A percentile compares a stretch with the other conserved stretches of the same genome.
phyloP scores from a whole-genome alignment of 2,329 filamentous ascomycete genomes.

The Elsinoe arachidis region DNA sequence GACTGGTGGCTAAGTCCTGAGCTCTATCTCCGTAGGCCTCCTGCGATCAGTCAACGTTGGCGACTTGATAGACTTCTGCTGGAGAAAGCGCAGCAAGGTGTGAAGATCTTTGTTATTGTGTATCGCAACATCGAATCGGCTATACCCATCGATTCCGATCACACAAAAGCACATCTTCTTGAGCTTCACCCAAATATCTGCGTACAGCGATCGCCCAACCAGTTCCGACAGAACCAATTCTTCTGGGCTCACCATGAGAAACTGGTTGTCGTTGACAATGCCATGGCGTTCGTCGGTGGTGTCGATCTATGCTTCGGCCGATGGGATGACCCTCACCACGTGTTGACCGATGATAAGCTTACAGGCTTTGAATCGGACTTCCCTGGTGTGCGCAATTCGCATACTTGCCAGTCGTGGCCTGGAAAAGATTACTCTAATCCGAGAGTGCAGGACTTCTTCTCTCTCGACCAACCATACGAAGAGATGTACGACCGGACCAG shows the following conservation, averaged over 20 bases:
- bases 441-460: constrained; percentile 88
- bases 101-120: constrained; percentile 96
- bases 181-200: constrained; percentile 95
- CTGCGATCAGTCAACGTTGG: constrained; percentile 97
- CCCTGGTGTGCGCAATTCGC: constrained; percentile 71
- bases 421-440: constrained; percentile 99
- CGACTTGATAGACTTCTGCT: constrained; percentile 87
- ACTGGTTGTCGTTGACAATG: constrained; percentile 92
- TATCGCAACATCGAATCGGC: constrained; percentile 97
- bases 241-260: constrained; percentile 99
- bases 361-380: constrained; percentile 79
- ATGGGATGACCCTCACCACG: constrained; percentile 94
- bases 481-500: constrained; percentile 95
- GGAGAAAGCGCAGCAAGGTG: constrained; percentile 84
- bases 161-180: constrained; percentile 91
- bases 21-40: constrained; percentile 85
- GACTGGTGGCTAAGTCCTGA: constrained; percentile 99
- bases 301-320: constrained; percentile 95
- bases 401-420: constrained; percentile 92
- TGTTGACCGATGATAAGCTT: constrained; percentile 82
- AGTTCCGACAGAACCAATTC: constrained; percentile 98
- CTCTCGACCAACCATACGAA: constrained; percentile 86
- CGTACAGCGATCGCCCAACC: constrained; percentile 90
- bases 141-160: constrained; percentile 94
- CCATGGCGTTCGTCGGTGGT: constrained; percentile 88